Conservation (phyloP, 2,329 filamentous ascomycete genomes). For the Scortechinia acanthostroma region DNA sequence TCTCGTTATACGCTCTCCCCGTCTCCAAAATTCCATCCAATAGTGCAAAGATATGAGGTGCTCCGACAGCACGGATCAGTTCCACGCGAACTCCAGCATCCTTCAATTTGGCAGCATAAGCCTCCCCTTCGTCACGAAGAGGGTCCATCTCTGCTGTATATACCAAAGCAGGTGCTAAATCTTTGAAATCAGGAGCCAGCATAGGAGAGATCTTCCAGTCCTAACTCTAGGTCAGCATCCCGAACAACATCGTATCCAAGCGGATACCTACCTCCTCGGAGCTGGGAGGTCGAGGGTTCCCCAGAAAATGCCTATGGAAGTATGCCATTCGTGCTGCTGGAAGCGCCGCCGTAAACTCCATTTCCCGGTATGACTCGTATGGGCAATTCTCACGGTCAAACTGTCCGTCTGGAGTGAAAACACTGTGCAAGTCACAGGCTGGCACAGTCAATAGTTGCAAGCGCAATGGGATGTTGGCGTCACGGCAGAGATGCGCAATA, state of each 20-base stretch:
- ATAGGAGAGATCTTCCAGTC: conserved; percentile 32
- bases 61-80: conserved; percentile 16
- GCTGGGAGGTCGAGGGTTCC: conserved; percentile 20
- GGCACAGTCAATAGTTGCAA: conserved; percentile 26
- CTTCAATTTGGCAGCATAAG: conserved; percentile 23
- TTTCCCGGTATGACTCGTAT: conserved; percentile 26
- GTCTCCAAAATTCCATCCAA: not conserved
- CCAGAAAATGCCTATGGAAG: conserved; percentile 26
- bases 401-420: conserved; percentile 21
- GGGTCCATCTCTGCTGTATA: conserved; percentile 29
- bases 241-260: not conserved
- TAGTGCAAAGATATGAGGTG: conserved; percentile 2
- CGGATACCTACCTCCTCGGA: conserved; percentile 21
- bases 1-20: not conserved
- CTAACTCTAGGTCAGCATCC: conserved; percentile 8
- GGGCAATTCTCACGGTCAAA: conserved; percentile 22
- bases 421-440: conserved; percentile 21
- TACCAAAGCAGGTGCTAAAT: conserved; percentile 25
- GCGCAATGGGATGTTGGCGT: conserved; percentile 20
- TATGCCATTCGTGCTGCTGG: conserved; percentile 24
- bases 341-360: conserved; percentile 22
- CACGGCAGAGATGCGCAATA: conserved; percentile 23
- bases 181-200: conserved; percentile 19
- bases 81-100: conserved; percentile 21
- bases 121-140: conserved; percentile 28